Base-by-base conservation (phyloP, 202 grass and related monocot genomes). In the Zizania palustris region DNA sequence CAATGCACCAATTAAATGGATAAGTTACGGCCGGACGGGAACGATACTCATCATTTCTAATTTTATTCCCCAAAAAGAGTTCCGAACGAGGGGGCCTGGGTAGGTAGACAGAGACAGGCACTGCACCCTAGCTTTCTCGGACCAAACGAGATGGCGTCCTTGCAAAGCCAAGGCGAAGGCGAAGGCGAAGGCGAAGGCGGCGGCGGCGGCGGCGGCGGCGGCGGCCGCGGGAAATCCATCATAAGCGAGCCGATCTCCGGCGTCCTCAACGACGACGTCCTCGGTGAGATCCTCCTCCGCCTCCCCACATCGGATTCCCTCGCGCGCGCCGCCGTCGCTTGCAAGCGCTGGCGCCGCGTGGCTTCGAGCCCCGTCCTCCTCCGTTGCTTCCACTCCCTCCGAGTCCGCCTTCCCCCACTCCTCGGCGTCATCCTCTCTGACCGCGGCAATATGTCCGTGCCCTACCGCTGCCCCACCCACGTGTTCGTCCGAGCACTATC, bases 301-400 rank as follows among this genome's bases (percentile, higher is more conserved):
- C 53, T 83, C 53, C 63, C 63, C 54, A 65, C 62, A 64, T 42
- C 69, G 81, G 63, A 54, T 14, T 83, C 64, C 0, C 81, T 83
- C 20, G 19, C 43, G 44, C 14, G 36, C 53, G 64, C 72, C 14
- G 64, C 64, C 19, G 64, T 76, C 55, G 10, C 10, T 44, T 43
- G 55, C 64, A 83, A 69, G 72, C 57, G 45, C 20, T 83, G 72
- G 72, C 15, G 16, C 54, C 20, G 54, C 57, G 43, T 69, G 37
- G 81, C 44, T 14, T 62, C 20, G 10, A 10, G 59, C 72, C 81
- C 72, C 0, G 36, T 43, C 34, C 8, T 83, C 72, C 21, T 53
- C 35, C 43, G 45, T 37, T 45, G 66, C 37, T 71, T 84, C 57
- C 56, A n/a, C 20, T 8, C 65, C 13, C 37, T 63, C 39, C n/a